Percentiles rank a stretch among this genome's conserved stretches.
Evolutionary conservation across 2,329 filamentous ascomycete genomes (phyloP).

Genomic region (Cladosporium austrohemisphaericum): DNA sequence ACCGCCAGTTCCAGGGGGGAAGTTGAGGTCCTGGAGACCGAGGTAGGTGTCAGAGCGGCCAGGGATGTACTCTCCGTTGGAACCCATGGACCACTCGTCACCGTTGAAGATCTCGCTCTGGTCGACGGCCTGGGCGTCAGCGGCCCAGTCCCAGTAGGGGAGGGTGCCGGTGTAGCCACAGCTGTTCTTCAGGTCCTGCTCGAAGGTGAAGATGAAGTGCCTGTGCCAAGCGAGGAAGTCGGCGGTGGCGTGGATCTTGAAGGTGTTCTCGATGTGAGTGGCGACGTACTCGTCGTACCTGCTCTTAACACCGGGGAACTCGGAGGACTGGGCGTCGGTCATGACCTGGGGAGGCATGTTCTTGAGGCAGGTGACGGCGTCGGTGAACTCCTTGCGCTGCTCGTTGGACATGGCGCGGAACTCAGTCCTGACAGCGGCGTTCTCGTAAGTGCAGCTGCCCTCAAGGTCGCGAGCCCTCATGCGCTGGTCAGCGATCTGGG

Average conservation of each 20-base stretch:
- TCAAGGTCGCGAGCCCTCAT: constrained; percentile 27
- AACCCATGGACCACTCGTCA: constrained; percentile 41
- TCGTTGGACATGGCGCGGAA: constrained; percentile 26
- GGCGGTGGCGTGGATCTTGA: constrained; percentile 31
- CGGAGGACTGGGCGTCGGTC: constrained; percentile 23
- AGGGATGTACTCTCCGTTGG: constrained; percentile 30
- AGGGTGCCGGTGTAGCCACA: constrained; percentile 42
- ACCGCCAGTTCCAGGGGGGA: constrained; percentile 52
- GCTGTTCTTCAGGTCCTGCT: constrained; percentile 40
- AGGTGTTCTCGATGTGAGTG: constrained; percentile 34
- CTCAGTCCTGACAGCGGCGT: constrained; percentile 26
- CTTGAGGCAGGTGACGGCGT: constrained; percentile 30
- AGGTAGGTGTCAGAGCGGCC: constrained; percentile 28
- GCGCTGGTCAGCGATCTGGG: constrained; percentile 26
- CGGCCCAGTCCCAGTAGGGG: constrained; percentile 33
- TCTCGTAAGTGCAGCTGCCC: constrained; percentile 29
- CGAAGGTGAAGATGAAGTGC: constrained; percentile 42
- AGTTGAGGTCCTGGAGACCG: constrained; percentile 28
- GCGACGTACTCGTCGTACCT: constrained; percentile 32
- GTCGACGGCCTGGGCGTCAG: constrained; percentile 33
- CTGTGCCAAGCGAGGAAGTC: constrained; percentile 41
- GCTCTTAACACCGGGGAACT: constrained; percentile 30
- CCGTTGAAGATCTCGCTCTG: constrained; percentile 53
- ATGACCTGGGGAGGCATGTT: constrained; percentile 26
- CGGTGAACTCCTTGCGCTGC: constrained; percentile 31